phyloP scores from a whole-genome alignment of 345 rosid genomes.

The Noccaea bulbosa region DNA sequence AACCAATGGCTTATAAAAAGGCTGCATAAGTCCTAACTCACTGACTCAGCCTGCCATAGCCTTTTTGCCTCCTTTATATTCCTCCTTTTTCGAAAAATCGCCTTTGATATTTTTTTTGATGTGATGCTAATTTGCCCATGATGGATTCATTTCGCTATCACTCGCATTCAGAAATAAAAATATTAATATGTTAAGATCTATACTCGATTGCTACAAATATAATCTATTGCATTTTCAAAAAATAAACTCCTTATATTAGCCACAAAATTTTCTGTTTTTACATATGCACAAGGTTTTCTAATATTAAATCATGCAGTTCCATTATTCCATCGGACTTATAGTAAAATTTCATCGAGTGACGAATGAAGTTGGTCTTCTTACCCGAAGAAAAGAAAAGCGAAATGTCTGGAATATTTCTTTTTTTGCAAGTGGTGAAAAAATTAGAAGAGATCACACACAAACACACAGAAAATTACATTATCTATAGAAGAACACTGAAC shows the following conservation, averaged over 20 bases:
- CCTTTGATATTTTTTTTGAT: slow-evolving; percentile 23
- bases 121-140: slow-evolving; percentile 33
- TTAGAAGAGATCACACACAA: slow-evolving; percentile 15
- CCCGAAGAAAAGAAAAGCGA: not conserved
- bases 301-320: slow-evolving; percentile 1
- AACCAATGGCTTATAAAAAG: slow-evolving; percentile 18
- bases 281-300: not conserved
- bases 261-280: not conserved
- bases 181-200: slow-evolving; percentile 11
- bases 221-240: not conserved
- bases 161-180: slow-evolving; percentile 9
- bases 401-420: not conserved
- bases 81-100: not conserved
- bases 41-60: slow-evolving; percentile 30
- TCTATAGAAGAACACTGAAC: slow-evolving; percentile 41
- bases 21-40: slow-evolving; percentile 18
- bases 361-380: not conserved
- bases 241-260: not conserved
- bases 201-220: slow-evolving; percentile 23
- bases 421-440: not conserved
- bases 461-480: slow-evolving; percentile 35
- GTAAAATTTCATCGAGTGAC: not conserved
- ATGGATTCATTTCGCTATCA: slow-evolving; percentile 4
- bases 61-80: slow-evolving; percentile 29
- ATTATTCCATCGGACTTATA: not conserved